phyloP scores from a whole-genome alignment of 345 rosid genomes.

The Turnera subulata region DNA sequence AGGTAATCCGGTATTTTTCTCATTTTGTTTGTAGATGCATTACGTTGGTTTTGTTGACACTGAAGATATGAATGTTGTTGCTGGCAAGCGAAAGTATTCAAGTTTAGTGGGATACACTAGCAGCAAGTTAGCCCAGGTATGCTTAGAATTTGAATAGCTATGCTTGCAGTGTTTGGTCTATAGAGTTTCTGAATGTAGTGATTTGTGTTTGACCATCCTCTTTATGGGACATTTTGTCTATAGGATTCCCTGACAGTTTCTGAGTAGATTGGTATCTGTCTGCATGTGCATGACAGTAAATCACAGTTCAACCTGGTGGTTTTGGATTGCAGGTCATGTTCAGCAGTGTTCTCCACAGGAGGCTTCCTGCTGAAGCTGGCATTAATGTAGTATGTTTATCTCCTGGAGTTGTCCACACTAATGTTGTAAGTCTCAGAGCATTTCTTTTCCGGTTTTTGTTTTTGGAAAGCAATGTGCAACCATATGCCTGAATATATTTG shows the following conservation, averaged over 20 bases:
- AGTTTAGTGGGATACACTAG: slow-evolving; percentile 65
- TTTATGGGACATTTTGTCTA: too few species aligned
- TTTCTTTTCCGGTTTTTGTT: too few species aligned
- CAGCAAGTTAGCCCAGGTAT: slow-evolving; percentile 95
- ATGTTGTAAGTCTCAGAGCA: slow-evolving; percentile 96
- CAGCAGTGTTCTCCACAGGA: slow-evolving; percentile 77
- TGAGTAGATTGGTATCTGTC: neutral
- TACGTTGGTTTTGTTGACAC: slow-evolving; percentile 83
- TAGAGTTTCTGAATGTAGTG: neutral
- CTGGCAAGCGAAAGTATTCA: slow-evolving; percentile 72
- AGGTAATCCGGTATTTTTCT: slow-evolving; percentile 13
- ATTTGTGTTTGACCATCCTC: neutral
- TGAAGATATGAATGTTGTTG: slow-evolving; percentile 77
- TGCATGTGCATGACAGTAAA: neutral
- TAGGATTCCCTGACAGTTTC: too few species aligned
- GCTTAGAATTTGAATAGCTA: slow-evolving; percentile 4
- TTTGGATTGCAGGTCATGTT: slow-evolving; percentile 80
- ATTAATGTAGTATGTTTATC: slow-evolving; percentile 77
- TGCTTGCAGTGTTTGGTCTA: neutral
- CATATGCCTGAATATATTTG: neutral
- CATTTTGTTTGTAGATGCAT: slow-evolving; percentile 60
- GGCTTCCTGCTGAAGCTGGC: slow-evolving; percentile 90
- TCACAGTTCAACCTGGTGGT: neutral
- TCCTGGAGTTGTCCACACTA: slow-evolving; percentile 87
- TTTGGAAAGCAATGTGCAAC: neutral